These are phyloP conservation scores for Yamadazyma dendronema DNA, from an alignment of 1,139 yeast species.

Conservation along the genomic window DNA sequence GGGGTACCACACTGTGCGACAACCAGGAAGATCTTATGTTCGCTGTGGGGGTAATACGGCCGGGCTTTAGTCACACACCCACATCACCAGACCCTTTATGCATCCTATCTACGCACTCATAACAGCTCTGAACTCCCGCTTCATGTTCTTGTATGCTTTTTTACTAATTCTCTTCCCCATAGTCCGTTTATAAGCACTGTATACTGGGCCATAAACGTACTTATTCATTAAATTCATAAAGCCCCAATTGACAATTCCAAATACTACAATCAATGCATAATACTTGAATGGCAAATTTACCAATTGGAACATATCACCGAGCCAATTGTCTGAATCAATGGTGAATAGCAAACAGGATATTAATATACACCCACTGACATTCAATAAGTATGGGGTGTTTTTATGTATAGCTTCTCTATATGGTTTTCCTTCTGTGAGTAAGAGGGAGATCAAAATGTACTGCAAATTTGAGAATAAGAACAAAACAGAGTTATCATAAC, in stretches of 20 bases:
- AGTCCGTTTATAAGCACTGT: constrained; percentile 28
- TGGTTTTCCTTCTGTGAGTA: constrained; percentile 92
- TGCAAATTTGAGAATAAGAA: constrained; percentile 84
- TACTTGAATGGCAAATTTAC: constrained; percentile 56
- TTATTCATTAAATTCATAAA: constrained; percentile 41
- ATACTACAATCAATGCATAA: constrained; percentile 47
- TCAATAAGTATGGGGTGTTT: constrained; percentile 69
- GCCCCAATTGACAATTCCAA: constrained; percentile 51
- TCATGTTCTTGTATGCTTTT: constrained; percentile 38
- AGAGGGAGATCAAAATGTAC: constrained; percentile 78
- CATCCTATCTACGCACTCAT: too few relatives aligned
- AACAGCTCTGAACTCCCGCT: constrained; percentile 1
- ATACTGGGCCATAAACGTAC: constrained; percentile 27
- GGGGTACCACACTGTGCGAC: neutral
- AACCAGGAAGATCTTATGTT: neutral
- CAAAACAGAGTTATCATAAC: constrained; percentile 85
- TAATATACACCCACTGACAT: constrained; percentile 49
- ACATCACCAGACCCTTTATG: neutral
- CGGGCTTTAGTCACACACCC: neutral
- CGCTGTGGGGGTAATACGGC: constrained; percentile 4
- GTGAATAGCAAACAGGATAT: constrained; percentile 52
- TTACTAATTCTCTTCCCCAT: constrained; percentile 28
- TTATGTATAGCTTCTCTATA: constrained; percentile 73
- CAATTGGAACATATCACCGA: constrained; percentile 74
- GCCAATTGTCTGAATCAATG: constrained; percentile 45